Evolutionary conservation across 306 rosid genomes (phyloP), one percentile per base, ranked within the genome.

Genomic region (Pyrus bretschneideri): DNA sequence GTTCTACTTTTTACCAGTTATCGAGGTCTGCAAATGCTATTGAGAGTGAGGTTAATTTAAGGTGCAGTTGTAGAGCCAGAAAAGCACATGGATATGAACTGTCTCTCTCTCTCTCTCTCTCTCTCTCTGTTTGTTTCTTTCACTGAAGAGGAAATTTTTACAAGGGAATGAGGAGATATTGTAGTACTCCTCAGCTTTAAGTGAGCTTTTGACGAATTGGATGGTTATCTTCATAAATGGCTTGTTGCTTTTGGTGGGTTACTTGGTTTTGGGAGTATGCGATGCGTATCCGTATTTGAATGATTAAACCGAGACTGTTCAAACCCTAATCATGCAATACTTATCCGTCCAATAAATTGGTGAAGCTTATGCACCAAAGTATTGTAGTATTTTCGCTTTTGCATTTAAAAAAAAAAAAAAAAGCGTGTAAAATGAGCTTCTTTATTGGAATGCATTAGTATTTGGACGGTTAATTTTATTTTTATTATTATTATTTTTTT

Each of bases 81-180:
- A 33, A 62, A 14, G 69, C 77, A 73, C 70, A 46, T 74, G 78
- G 59, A 38, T 21, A 33, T 21, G 55, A 59, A 22, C 46, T 62
- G 49, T 21, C 30, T 61, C 23, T 23, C 25, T 25, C 31, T 35
- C 9, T 33, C 18, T 35, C 46, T 62, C 70, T 29, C 29, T 60
- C 6, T 33, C 40, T 35, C 40, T 35, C 40, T 29, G 12, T 15
- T 30, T 59, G 18, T 42, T 44, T 59, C 25, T 23, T 73, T 59
- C 52, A 72, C 61, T 9, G 18, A 58, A 42, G 21, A 23, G 60
- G 42, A 61, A 61, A 74, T 51, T 51, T 51, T 60, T 42, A 61
- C 42, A 73, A 73, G 69, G 30, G 77, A 74, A 74, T 74, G 77
- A 42, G 31, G 68, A 25, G 27, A 17, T 17, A 14, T 59, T 2